Conservation (phyloP, 106 monocot genomes). For the Dioscorea dumetorum region DNA sequence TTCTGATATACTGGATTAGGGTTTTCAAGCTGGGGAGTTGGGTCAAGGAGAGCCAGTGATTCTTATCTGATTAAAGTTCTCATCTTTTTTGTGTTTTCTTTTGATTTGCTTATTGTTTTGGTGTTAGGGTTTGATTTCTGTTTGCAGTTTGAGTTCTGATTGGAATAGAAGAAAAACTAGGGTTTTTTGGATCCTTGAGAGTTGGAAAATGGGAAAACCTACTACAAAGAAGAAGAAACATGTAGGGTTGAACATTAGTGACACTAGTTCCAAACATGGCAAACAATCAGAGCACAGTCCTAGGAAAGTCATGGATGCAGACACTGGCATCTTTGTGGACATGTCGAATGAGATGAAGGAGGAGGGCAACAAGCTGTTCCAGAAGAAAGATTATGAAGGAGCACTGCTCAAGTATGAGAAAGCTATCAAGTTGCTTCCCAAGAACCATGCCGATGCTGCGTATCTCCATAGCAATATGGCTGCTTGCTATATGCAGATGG, state of each 20-base stretch:
- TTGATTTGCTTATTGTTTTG: no score
- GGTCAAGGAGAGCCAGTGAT: no score
- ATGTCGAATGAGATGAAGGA: constrained; percentile 72
- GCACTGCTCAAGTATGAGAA: constrained; percentile 83
- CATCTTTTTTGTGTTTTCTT: no score
- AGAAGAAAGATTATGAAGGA: constrained; percentile 71
- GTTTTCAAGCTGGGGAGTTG: no score
- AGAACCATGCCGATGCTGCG: constrained; percentile 56
- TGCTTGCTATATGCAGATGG: constrained; percentile 84
- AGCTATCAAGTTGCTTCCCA: constrained; percentile 78
- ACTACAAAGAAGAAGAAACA: constrained; percentile 62
- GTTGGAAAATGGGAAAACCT: constrained; percentile 72
- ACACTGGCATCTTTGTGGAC: constrained; percentile 63
- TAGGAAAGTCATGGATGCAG: constrained; percentile 49
- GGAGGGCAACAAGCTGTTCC: constrained; percentile 76
- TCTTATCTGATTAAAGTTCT: no score
- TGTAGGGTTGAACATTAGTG: constrained; percentile 11
- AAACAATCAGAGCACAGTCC: constrained; percentile 21
- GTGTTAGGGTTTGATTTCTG: no score
- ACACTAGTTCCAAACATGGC: constrained; percentile 22
- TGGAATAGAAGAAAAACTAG: background rate
- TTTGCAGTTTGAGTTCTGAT: background rate
- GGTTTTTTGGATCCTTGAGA: background rate
- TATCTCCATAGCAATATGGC: constrained; percentile 68
- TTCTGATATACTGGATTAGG: no score